Evolutionary conservation across 192 early-diverging fungal genomes (phyloP).

Genomic region (Geranomyces variabilis): DNA sequence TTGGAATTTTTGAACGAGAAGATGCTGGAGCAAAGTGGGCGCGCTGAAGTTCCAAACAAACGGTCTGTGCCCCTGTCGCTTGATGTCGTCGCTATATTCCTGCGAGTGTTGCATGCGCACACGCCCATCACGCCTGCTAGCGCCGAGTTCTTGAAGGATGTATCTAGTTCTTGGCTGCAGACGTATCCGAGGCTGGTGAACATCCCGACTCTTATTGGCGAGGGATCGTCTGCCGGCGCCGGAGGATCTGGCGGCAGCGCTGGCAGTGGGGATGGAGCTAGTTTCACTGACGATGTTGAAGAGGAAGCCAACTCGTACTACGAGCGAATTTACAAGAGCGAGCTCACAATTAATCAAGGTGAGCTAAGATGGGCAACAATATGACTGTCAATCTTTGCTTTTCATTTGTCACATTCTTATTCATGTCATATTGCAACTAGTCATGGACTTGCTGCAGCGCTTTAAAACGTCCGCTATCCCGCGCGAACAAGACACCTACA

Average conservation of each 20-base stretch:
- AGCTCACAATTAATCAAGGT: slow-evolving; percentile 73
- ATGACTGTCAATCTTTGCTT: too few relatives aligned
- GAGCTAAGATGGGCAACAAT: too few relatives aligned
- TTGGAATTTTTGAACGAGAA: slow-evolving; percentile 77
- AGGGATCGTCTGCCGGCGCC: slow-evolving; percentile 29
- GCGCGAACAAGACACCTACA: slow-evolving; percentile 81
- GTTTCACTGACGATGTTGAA: slow-evolving; percentile 73
- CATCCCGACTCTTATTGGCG: slow-evolving; percentile 25
- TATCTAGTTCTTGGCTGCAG: slow-evolving; percentile 56
- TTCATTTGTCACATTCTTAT: too few relatives aligned
- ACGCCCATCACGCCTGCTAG: slow-evolving; percentile 63
- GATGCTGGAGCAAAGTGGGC: slow-evolving; percentile 49
- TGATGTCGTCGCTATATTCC: slow-evolving; percentile 71
- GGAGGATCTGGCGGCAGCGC: neutral
- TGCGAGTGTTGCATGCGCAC: slow-evolving; percentile 58
- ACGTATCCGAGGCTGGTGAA: slow-evolving; percentile 47
- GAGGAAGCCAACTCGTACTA: slow-evolving; percentile 75
- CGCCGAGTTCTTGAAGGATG: slow-evolving; percentile 57
- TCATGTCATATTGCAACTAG: slow-evolving; percentile 3
- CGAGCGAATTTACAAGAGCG: slow-evolving; percentile 76
- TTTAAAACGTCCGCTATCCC: slow-evolving; percentile 77
- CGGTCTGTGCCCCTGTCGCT: slow-evolving; percentile 59
- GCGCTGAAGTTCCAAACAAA: slow-evolving; percentile 45
- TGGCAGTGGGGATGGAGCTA: slow-evolving; percentile 23
- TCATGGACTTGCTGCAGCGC: slow-evolving; percentile 80